Conservation (phyloP, 352 stramenopile genomes). For the Thalassiosira exigua region DNA sequence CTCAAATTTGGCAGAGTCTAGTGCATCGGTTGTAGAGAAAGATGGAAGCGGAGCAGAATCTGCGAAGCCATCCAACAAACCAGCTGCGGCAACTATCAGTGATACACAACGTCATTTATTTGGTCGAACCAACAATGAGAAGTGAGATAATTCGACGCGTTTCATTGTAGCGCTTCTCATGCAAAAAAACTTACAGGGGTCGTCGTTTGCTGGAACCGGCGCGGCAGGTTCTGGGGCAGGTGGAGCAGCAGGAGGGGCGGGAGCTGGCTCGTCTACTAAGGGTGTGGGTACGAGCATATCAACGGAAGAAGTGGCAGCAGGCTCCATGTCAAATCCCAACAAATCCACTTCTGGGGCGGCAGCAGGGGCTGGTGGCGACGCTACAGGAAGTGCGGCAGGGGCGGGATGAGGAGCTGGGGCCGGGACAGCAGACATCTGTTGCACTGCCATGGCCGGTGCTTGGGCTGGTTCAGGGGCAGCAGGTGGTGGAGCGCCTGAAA, state of each 20-base stretch:
- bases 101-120: constrained; percentile 44
- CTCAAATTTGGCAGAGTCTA: constrained; percentile 70
- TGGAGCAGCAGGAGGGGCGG: constrained; percentile 27
- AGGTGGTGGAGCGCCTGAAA: constrained; percentile 70
- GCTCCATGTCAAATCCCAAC: constrained; percentile 67
- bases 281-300: constrained; percentile 68
- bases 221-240: constrained; percentile 33
- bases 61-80: constrained; percentile 67
- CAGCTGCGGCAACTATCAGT: constrained; percentile 80
- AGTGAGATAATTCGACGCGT: no score
- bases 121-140: not conserved
- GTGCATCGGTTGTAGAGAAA: constrained; percentile 47
- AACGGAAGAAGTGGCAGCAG: constrained; percentile 42
- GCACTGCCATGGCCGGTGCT: constrained; percentile 36
- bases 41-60: constrained; percentile 63
- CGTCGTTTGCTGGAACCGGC: constrained; percentile 29
- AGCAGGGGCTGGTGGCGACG: constrained; percentile 39
- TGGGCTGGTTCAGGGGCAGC: constrained; percentile 35
- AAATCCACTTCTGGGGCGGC: constrained; percentile 76
- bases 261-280: constrained; percentile 19
- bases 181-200: no score
- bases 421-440: constrained; percentile 44
- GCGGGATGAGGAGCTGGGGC: constrained; percentile 41
- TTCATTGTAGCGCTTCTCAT: no score
- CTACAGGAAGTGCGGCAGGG: constrained; percentile 37